Evolutionary conservation across 2,329 filamentous ascomycete species (phyloP), one percentile per base, ranked within the genome.

Genomic region (Aspergillus phoenicis): DNA sequence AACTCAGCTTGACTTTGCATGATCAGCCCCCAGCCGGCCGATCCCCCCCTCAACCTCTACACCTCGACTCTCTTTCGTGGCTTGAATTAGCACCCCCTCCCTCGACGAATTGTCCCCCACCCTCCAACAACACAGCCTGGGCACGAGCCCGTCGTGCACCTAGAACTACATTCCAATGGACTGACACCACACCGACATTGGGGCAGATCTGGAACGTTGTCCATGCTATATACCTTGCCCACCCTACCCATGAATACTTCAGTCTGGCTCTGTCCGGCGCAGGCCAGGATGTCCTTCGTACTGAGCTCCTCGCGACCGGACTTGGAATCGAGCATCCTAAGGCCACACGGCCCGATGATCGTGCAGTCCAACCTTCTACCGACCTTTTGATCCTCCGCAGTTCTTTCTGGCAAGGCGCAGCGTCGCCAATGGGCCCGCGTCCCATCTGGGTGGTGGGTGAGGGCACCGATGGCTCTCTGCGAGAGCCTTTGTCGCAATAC

Each of bases 391-490:
- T 86, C 49, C 76, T 85, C 2, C 79, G 84, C 59, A 78, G 80
- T 47, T 77, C 87, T 36, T 90, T 90, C 79, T 90, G 88, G 87
- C 88, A 90, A 69, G 88, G 88, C 49, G 88, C 88, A 30, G 87
- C 84, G 17, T 89, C 87, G 1, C 88, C 88, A 6, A 84, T 89
- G 59, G 88, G 88, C 10, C 78, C 87, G 49, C 87, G 87, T 22
- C 82, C 87, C 2, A 81, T 83, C 61, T 89, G 88, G 88, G 80
- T 82, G 6, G 81, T 85, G 2, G 79, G 81, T 47, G 76, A 82
- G 52, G 68, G 64, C 5, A 71, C 67, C 41, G 67, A 75, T 28
- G 67, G 68, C n/a, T 61, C 56, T 13, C 57, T 69, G n/a, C 69
- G 72, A n/a, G 57, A 62, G 4, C 60, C 70, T 0, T 53, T 66